Base-by-base conservation (phyloP, 169 alveolate species). In the Eimeria tenella region DNA sequence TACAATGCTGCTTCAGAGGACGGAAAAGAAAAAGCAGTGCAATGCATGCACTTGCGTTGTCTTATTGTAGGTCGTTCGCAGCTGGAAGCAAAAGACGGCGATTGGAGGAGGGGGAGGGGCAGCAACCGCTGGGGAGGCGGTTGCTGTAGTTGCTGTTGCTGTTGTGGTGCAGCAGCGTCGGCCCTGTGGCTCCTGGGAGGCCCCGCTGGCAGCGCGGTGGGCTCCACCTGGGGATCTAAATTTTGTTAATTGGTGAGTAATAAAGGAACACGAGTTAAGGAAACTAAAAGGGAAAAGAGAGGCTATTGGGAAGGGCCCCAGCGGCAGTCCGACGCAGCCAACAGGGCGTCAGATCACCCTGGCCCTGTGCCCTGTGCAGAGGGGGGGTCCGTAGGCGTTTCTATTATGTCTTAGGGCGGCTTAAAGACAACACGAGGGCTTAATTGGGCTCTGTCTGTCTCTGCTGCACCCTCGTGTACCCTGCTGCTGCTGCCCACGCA, bases 151-250 rank as follows among this genome's bases (percentile, higher is more conserved):
- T 58, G 68, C 21, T 58, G 68, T 58, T 68, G 77, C n/a, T 68
- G 31, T 13, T 17, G 77, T 11, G 77, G 77, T 68, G 77, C 77
- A 17, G n/a, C n/a, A 13, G 77, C 77, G 77, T 68, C 77, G 77
- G 77, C 77, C 31, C 77, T 68, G 77, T 68, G n/a, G 31, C 77
- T 23, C 49, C 77, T 23, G 11, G 31, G 49, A 68, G n/a, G 31
- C 11, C n/a, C 77, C 31, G 42, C n/a, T 13, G 77, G 77, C 77
- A 7, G 49, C 77, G n/a, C 77, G 11, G 77, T 23, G 9, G 68
- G 68, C 42, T 31, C 42, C 42, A 31, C 42, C 42, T 31, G 42
- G 42, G 42, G 42, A 31, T 31, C 42, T 31, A 31, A 31, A 31
- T 31, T 31, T 31, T 31, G 42, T 31, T 31, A 31, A 31, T 31